These are phyloP conservation scores for Ceratocystis harringtonii DNA, from an alignment of 2,329 filamentous ascomycete genomes.

Conservation along the genomic window DNA sequence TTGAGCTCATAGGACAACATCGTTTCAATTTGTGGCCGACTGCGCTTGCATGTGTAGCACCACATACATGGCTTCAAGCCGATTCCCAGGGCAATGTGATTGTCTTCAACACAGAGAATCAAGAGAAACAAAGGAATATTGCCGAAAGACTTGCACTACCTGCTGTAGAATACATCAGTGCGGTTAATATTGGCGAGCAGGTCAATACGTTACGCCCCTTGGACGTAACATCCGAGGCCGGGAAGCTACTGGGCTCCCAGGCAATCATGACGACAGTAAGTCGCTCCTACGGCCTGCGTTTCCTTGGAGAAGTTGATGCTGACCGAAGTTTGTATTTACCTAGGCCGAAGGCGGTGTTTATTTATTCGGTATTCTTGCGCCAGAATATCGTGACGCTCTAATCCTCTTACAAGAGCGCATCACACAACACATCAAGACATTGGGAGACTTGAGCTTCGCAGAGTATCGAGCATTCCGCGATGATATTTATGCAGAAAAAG, in stretches of 20 bases:
- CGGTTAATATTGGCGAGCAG: conserved; percentile 80
- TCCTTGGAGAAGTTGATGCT: conserved; percentile 18
- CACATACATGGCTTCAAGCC: conserved; percentile 52
- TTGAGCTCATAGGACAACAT: conserved; percentile 66
- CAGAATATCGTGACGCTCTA: conserved; percentile 59
- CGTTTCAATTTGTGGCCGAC: conserved; percentile 64
- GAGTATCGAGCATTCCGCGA: conserved; percentile 72
- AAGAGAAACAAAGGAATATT: conserved; percentile 56
- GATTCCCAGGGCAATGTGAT: conserved; percentile 81
- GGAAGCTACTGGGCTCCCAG: conserved; percentile 57
- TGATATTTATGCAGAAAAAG: conserved; percentile 53
- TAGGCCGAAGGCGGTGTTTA: conserved; percentile 86
- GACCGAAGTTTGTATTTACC: not conserved
- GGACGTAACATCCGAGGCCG: conserved; percentile 47
- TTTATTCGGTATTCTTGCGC: conserved; percentile 66
- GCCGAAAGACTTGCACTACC: conserved; percentile 39
- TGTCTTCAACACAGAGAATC: conserved; percentile 61
- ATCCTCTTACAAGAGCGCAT: conserved; percentile 66
- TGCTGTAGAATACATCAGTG: conserved; percentile 39
- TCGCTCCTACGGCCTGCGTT: conserved; percentile 12
- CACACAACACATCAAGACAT: conserved; percentile 47
- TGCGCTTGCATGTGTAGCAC: conserved; percentile 44
- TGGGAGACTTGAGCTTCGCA: conserved; percentile 62
- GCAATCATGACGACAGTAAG: conserved; percentile 83
- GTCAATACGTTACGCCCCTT: conserved; percentile 76